These are phyloP conservation scores for Podaxis mareebaensis DNA, from an alignment of 768 basidiomycete genomes.

Conservation along the genomic window DNA sequence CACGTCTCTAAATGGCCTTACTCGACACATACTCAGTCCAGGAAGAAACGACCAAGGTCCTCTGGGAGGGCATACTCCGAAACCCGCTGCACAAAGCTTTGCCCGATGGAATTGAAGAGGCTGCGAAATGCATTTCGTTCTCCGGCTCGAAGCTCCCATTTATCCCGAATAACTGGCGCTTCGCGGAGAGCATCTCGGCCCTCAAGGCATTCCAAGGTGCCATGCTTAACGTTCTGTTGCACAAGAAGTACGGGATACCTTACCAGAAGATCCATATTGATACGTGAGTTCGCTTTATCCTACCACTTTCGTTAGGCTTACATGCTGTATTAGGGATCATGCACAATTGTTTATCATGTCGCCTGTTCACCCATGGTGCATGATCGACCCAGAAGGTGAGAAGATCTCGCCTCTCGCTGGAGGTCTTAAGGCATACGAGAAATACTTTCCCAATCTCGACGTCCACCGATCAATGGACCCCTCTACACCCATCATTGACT, in stretches of 20 bases:
- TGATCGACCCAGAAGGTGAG: slow-evolving; percentile 19
- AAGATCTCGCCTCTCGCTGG: slow-evolving; percentile 9
- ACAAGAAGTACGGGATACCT: slow-evolving; percentile 23
- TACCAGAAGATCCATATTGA: slow-evolving; percentile 26
- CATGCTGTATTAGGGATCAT: slow-evolving; percentile 20
- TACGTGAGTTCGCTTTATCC: slow-evolving; percentile 19
- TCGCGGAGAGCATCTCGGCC: slow-evolving; percentile 28
- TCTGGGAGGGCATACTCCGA: slow-evolving; percentile 18
- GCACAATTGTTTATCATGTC: slow-evolving; percentile 24
- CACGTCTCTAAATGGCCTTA: background rate
- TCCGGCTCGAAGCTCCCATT: slow-evolving; percentile 18
- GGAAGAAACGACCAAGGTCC: slow-evolving; percentile 11
- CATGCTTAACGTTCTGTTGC: slow-evolving; percentile 26
- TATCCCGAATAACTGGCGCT: slow-evolving; percentile 28
- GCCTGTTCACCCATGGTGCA: background rate
- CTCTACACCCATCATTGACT: slow-evolving; percentile 1
- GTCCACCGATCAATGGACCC: slow-evolving; percentile 10
- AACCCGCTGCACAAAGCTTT: slow-evolving; percentile 18
- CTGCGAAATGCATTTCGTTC: slow-evolving; percentile 19
- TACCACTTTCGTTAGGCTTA: background rate
- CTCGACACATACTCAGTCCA: slow-evolving; percentile 17
- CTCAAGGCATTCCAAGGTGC: slow-evolving; percentile 29
- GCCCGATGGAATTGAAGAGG: slow-evolving; percentile 18
- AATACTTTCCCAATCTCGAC: slow-evolving; percentile 22
- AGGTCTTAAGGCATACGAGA: slow-evolving; percentile 2